Conservation (phyloP, 139 green algal genomes). For the Pseudopediastrum boryanum region DNA sequence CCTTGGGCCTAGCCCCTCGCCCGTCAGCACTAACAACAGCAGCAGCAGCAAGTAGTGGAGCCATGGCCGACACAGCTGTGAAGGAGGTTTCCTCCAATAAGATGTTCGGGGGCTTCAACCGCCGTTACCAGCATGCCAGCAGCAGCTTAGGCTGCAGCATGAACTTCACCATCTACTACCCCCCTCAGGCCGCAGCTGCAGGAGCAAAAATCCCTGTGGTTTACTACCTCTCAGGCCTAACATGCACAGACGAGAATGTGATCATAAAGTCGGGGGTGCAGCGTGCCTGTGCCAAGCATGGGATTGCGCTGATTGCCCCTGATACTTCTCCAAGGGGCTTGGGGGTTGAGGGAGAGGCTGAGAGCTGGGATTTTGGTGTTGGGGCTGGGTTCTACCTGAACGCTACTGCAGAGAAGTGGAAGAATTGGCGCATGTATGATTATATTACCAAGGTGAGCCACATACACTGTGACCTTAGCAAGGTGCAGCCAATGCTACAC, state of each 20-base stretch:
- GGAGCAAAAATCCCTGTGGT: constrained; percentile 67
- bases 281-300: constrained; percentile 67
- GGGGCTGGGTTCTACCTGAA: constrained; percentile 81
- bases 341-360: constrained; percentile 80
- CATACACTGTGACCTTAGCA: too few relatives aligned
- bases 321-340: constrained; percentile 94
- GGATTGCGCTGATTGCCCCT: constrained; percentile 77
- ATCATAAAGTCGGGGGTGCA: constrained; percentile 82
- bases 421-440: constrained; percentile 94
- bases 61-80: neutral
- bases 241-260: constrained; percentile 93
- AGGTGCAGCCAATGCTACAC: too few relatives aligned
- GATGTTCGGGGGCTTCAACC: constrained; percentile 49
- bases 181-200: constrained; percentile 32
- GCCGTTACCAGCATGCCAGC: constrained; percentile 72
- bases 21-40: neutral
- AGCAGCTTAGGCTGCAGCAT: constrained; percentile 75
- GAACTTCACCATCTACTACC: constrained; percentile 77
- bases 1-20: too few relatives aligned
- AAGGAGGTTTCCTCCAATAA: constrained; percentile 26
- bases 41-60: neutral
- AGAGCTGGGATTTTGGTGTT: constrained; percentile 50
- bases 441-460: constrained; percentile 81
- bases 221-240: constrained; percentile 92
- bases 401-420: constrained; percentile 73